Conservation (phyloP, 805 yeast species). For the Kodamaea kaohsiungensis region DNA sequence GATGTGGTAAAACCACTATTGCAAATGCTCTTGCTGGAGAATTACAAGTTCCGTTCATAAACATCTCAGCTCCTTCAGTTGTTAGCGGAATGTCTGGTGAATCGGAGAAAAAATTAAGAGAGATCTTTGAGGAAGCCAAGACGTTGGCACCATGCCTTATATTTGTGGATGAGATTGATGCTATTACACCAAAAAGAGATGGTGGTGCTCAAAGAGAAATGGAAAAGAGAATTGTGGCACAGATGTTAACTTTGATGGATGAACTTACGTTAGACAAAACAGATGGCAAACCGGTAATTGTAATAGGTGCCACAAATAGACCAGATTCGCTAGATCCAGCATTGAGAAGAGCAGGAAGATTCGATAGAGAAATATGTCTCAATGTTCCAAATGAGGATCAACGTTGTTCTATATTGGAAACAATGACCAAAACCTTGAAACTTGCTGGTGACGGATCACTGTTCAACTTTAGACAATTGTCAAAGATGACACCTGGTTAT, state of each 20-base stretch:
- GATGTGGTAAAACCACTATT: conserved; percentile 96
- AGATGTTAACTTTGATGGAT: conserved; percentile 91
- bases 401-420: conserved; percentile 69
- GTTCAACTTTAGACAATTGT: conserved; percentile 70
- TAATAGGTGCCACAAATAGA: conserved; percentile 94
- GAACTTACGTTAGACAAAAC: conserved; percentile 87
- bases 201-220: conserved; percentile 94
- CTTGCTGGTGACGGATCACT: conserved; percentile 53
- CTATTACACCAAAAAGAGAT: conserved; percentile 96
- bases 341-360: conserved; percentile 92
- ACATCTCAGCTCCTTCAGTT: conserved; percentile 90
- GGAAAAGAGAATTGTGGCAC: conserved; percentile 97
- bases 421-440: conserved; percentile 69
- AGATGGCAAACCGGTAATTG: conserved; percentile 87
- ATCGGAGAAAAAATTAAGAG: conserved; percentile 90
- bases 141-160: conserved; percentile 87
- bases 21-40: conserved; percentile 97
- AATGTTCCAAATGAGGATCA: conserved; percentile 92
- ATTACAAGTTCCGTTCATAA: conserved; percentile 87
- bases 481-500: conserved; percentile 94
- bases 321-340: conserved; percentile 97
- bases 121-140: conserved; percentile 90
- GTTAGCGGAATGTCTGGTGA: conserved; percentile 99
- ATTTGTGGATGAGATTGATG: conserved; percentile 96
- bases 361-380: conserved; percentile 90